phyloP scores from a whole-genome alignment of 192 early-diverging fungal genomes.

The Rhizophagus clarus region DNA sequence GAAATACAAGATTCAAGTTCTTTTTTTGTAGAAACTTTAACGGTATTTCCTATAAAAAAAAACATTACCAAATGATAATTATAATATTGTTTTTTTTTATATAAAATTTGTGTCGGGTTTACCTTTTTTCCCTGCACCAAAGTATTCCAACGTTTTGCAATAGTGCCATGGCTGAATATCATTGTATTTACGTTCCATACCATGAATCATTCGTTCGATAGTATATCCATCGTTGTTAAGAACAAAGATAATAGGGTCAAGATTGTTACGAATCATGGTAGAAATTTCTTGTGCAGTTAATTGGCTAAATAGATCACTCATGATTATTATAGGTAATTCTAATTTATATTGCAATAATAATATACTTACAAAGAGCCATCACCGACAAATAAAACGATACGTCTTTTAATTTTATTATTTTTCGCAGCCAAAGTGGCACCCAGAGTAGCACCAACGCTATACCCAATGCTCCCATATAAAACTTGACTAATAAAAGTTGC shows the following conservation, averaged over 20 bases:
- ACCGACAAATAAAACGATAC: conserved; percentile 51
- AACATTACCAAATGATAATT: not conserved
- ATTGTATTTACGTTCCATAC: conserved; percentile 46
- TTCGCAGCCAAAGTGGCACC: conserved; percentile 48
- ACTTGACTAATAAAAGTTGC: conserved; percentile 46
- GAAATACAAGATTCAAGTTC: conserved; percentile 47
- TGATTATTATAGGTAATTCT: not conserved
- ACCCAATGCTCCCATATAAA: conserved; percentile 43
- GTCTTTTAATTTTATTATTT: conserved; percentile 29
- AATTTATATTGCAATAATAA: too few relatives aligned
- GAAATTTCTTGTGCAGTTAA: conserved; percentile 53
- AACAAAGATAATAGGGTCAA: conserved; percentile 51
- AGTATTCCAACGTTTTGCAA: conserved; percentile 48
- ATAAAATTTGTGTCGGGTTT: conserved; percentile 6
- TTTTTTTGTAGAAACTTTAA: conserved; percentile 30
- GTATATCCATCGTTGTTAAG: conserved; percentile 58
- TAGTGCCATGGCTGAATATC: conserved; percentile 55
- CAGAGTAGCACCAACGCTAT: conserved; percentile 44
- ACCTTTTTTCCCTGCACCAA: conserved; percentile 37
- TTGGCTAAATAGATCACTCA: conserved; percentile 31
- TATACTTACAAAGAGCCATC: conserved; percentile 47
- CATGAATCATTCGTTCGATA: conserved; percentile 54
- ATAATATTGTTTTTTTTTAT: conserved; percentile 4
- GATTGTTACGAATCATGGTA: conserved; percentile 49
- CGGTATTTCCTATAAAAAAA: conserved; percentile 35